Evolutionary conservation across 1,284 basidiomycete genomes (phyloP), one percentile per base, ranked within the genome.

Genomic region (Schizophyllum commune): DNA sequence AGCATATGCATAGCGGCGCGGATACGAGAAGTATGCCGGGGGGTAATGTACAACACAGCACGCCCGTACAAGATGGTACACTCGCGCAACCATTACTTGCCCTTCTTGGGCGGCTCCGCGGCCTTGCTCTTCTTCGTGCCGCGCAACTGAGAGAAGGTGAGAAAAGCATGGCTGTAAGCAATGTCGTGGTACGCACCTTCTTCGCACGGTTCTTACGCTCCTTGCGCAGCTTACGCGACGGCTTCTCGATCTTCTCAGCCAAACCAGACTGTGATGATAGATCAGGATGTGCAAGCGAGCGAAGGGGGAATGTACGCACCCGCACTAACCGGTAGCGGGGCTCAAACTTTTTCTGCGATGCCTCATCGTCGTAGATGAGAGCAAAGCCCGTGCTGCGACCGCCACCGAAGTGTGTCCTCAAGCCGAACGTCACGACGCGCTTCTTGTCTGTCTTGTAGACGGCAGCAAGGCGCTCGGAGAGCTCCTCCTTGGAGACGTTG

Each of bases 141-240:
- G 72, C 92, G 92, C 77, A 93, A 75, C 92, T 94, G 65, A 20
- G 65, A 55, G 58, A 62, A 59, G 60, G 52, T 69, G 61, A 70
- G 65, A 62, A 57, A 47, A 20, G 52, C 61, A 11, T 59, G 27
- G 5, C 20, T 56, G 39, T 32, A 34, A 11, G 51, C 27, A 58
- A 51, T 15, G 57, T 61, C 34, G 39, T 19, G 21, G 27, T 27
- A 71, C 77, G 19, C 62, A 92, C 94, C 89, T 97, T 97, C 90
- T 98, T 98, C 66, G 91, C 85, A 76, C 97, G 89, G 83, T 99
- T 99, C 88, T 99, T 99, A 72, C 97, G 88, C 85, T 99, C 97
- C 84, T 99, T 98, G 79, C 97, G 90, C 77, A 99, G 88, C 79
- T 99, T 99, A 73, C 97, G 92, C 69, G 93, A 95, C 64, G 96